Conservation (phyloP, 345 rosid species). For the Hibiscus tridactylites region DNA sequence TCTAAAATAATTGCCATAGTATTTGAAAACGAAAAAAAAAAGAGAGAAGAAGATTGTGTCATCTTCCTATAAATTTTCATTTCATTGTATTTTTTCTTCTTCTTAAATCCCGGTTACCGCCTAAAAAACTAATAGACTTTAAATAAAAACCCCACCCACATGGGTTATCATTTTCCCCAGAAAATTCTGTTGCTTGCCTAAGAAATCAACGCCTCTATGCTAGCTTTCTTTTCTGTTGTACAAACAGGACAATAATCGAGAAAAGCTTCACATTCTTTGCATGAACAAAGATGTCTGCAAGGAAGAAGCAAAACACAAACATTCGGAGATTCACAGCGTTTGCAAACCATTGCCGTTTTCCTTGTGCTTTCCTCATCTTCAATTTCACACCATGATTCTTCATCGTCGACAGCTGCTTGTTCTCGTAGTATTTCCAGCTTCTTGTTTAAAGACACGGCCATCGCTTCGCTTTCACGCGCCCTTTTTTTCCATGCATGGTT, state of each 20-base stretch:
- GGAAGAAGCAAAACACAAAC: slow-evolving; percentile 78
- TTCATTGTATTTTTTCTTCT: not conserved
- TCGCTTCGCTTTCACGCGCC: slow-evolving; percentile 49
- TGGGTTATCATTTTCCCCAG: not conserved
- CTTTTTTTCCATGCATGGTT: slow-evolving; percentile 48
- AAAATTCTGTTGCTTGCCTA: slow-evolving; percentile 10
- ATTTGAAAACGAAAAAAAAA: no score
- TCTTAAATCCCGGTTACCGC: no score
- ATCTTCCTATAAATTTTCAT: not conserved
- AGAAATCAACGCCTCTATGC: slow-evolving; percentile 53
- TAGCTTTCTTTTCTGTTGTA: slow-evolving; percentile 55
- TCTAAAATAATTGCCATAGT: not conserved
- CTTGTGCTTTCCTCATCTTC: not conserved
- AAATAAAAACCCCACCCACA: not conserved
- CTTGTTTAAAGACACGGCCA: slow-evolving; percentile 37
- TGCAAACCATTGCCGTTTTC: slow-evolving; percentile 23
- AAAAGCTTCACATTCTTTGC: slow-evolving; percentile 44
- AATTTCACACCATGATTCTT: slow-evolving; percentile 33
- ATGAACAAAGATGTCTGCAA: slow-evolving; percentile 84
- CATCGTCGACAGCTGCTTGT: slow-evolving; percentile 45
- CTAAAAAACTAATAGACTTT: not conserved
- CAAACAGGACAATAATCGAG: slow-evolving; percentile 70
- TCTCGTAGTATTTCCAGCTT: slow-evolving; percentile 41
- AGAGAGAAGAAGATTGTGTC: not conserved
- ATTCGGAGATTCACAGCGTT: slow-evolving; percentile 37